Conservation (phyloP, 148 eudicot species). For the Vaccinium vitisidaea region DNA sequence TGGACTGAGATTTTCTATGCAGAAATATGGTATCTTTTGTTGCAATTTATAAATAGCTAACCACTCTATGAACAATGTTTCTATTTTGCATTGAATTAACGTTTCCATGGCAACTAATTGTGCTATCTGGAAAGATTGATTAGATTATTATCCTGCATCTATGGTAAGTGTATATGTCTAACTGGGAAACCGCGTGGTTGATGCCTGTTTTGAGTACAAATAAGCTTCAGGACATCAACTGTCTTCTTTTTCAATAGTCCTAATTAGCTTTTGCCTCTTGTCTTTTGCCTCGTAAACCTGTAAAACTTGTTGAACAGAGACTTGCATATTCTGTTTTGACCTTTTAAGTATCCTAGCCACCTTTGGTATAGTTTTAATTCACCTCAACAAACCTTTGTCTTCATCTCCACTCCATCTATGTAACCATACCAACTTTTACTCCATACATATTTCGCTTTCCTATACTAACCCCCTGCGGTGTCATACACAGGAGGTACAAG, state of each 20-base stretch:
- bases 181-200: not conserved
- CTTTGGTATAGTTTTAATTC: not conserved
- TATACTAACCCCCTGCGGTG: not conserved
- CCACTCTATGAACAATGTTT: not conserved
- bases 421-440: not conserved
- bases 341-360: not conserved
- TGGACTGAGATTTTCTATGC: not conserved
- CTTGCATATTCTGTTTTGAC: not conserved
- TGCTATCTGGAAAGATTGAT: not conserved
- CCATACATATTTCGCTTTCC: not conserved
- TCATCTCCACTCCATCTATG: not conserved
- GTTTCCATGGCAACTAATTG: not conserved
- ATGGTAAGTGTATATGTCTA: not conserved
- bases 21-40: not conserved
- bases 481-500: slow-evolving; percentile 35
- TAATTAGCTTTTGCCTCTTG: not conserved
- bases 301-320: not conserved
- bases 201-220: not conserved
- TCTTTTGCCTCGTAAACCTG: not conserved
- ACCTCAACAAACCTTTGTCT: not conserved
- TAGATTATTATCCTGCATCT: not conserved
- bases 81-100: not conserved
- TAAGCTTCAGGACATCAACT: not conserved
- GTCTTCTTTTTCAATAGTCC: not conserved
- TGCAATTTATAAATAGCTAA: not conserved